These are phyloP conservation scores for Fusarium sterilihyphosum DNA, from an alignment of 2,329 filamentous ascomycete genomes.

Conservation along the genomic window DNA sequence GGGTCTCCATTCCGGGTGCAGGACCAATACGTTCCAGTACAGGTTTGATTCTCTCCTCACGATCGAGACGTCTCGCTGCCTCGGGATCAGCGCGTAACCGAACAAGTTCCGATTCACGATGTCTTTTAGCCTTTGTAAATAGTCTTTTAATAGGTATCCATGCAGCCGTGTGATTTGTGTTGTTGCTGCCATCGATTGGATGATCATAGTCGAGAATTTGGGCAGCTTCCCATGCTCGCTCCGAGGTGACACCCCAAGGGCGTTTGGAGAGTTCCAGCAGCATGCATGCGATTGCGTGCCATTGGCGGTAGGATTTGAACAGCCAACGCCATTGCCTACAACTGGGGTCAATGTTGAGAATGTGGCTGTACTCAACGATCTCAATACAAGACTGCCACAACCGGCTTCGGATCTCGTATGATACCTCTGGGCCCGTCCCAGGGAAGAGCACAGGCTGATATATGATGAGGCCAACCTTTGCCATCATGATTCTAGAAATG, in stretches of 20 bases:
- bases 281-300: conserved; percentile 36
- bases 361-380: conserved; percentile 33
- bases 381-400: conserved; percentile 36
- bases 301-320: conserved; percentile 28
- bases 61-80: conserved; percentile 25
- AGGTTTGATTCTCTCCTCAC: conserved; percentile 32
- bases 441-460: conserved; percentile 34
- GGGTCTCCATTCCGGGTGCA: conserved; percentile 34
- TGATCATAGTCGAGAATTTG: conserved; percentile 36
- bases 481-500: conserved; percentile 30
- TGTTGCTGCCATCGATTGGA: conserved; percentile 22
- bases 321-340: conserved; percentile 36
- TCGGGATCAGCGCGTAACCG: conserved; percentile 26
- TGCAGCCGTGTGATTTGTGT: conserved; percentile 27
- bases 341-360: conserved; percentile 29
- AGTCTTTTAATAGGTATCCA: conserved; percentile 35
- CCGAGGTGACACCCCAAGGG: conserved; percentile 29
- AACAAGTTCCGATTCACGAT: conserved; percentile 22
- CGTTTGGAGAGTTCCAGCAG: conserved; percentile 28
- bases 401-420: conserved; percentile 25
- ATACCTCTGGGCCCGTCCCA: conserved; percentile 26
- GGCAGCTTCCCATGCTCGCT: conserved; percentile 34
- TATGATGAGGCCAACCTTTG: conserved; percentile 31
- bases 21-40: conserved; percentile 31
- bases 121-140: conserved; percentile 27